Conservation (phyloP, 202 grass and related monocot genomes). For the Dendrocalamus latiflorus region DNA sequence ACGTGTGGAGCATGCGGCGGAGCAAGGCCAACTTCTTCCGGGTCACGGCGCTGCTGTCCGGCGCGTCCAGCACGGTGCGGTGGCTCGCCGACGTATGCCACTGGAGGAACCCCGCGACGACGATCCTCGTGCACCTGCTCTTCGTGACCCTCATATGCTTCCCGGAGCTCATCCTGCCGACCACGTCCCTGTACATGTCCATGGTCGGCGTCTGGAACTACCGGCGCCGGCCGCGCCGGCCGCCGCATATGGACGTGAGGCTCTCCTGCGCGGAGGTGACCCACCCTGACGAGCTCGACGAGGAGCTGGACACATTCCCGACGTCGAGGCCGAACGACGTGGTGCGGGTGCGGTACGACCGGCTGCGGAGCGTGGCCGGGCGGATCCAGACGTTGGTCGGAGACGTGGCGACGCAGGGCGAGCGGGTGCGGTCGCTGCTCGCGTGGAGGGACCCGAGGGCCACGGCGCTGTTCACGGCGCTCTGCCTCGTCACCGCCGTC, state of each 20-base stretch:
- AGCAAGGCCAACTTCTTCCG: conserved; percentile 69
- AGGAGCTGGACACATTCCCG: conserved; percentile 78
- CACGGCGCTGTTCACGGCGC: conserved; percentile 44
- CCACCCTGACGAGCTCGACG: conserved; percentile 57
- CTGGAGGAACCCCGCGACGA: conserved; percentile 49
- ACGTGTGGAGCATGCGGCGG: conserved; percentile 68
- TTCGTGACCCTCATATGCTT: conserved; percentile 51
- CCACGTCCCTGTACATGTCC: conserved; percentile 44
- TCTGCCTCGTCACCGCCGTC: conserved; percentile 53
- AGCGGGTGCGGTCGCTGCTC: conserved; percentile 60
- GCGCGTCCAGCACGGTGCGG: conserved; percentile 27
- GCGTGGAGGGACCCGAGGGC: conserved; percentile 73
- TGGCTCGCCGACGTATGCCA: conserved; percentile 52
- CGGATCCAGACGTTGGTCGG: conserved; percentile 70
- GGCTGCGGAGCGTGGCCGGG: conserved; percentile 66
- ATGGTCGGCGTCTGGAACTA: conserved; percentile 53
- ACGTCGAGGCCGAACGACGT: conserved; percentile 49
- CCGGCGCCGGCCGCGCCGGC: conserved; percentile 35
- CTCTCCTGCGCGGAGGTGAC: conserved; percentile 55
- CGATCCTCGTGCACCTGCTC: conserved; percentile 41
- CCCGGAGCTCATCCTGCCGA: conserved; percentile 65
- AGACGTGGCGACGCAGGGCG: conserved; percentile 62
- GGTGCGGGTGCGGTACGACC: conserved; percentile 68
- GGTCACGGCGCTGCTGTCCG: conserved; percentile 45
- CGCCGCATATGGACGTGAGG: conserved; percentile 48